phyloP scores from a whole-genome alignment of 1,284 basidiomycete genomes.

The Puccinia brachypodii region DNA sequence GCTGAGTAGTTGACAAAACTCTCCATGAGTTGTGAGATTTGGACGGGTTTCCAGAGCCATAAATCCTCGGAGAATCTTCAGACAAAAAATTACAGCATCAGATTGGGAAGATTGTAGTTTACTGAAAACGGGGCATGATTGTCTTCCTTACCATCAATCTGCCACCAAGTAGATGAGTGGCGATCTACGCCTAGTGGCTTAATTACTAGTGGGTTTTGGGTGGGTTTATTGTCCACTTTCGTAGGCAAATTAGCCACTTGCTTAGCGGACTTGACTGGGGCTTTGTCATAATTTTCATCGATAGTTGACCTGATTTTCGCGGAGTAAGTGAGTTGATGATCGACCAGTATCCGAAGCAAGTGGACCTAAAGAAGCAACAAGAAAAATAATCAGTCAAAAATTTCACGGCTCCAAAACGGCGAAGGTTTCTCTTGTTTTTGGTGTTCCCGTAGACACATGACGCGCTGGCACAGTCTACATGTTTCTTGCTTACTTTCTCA shows the following conservation, averaged over 20 bases:
- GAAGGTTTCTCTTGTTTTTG: neutral
- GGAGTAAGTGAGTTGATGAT: constrained; percentile 46
- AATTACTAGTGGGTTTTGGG: constrained; percentile 37
- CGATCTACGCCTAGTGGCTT: constrained; percentile 40
- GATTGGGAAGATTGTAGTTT: neutral
- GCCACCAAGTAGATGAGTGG: constrained; percentile 44
- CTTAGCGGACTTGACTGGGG: constrained; percentile 27
- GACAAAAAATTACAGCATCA: neutral
- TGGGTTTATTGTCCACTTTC: constrained; percentile 8
- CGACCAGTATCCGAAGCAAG: constrained; percentile 36
- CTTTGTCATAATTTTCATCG: constrained; percentile 43
- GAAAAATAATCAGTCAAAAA: neutral
- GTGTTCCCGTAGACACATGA: neutral
- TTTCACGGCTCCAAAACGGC: neutral
- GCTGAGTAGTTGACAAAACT: constrained; percentile 31
- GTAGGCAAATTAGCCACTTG: constrained; percentile 1
- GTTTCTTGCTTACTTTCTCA: constrained; percentile 33
- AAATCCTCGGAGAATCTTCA: constrained; percentile 43
- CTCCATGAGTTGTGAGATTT: constrained; percentile 23
- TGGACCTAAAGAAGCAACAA: constrained; percentile 22
- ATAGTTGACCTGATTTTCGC: constrained; percentile 35
- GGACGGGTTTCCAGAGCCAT: constrained; percentile 45
- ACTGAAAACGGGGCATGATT: neutral
- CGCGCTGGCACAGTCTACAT: neutral
- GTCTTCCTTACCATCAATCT: constrained; percentile 45